Evolutionary conservation across 176 grass and related monocot species (phyloP).

Genomic region (Oryza glumipatula): DNA sequence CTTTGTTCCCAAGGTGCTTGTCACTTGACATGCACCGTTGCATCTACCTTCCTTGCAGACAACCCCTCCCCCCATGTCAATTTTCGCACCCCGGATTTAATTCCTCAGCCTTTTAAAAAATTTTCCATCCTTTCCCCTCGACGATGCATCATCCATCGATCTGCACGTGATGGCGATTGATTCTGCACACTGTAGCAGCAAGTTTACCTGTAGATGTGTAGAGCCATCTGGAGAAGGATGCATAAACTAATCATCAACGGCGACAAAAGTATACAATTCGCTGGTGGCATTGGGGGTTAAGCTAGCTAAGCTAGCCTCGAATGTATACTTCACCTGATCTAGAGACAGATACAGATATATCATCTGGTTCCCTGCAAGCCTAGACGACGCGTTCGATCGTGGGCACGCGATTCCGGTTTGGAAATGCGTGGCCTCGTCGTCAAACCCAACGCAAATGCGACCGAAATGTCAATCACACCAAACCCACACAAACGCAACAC

Average conservation of each 20-base stretch:
- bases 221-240: slow-evolving; percentile 18
- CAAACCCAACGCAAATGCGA: slow-evolving; percentile 3
- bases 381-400: not conserved
- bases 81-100: not conserved
- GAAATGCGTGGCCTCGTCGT: slow-evolving; percentile 20
- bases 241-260: slow-evolving; percentile 33
- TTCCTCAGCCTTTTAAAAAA: not conserved
- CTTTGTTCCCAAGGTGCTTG: slow-evolving; percentile 60
- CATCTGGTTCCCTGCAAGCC: slow-evolving; percentile 12
- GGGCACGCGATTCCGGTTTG: not conserved
- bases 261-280: not conserved
- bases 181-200: not conserved
- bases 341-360: not conserved
- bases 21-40: slow-evolving; percentile 39
- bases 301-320: not conserved
- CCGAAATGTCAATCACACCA: slow-evolving; percentile 48
- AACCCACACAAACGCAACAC: not conserved
- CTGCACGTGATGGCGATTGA: slow-evolving; percentile 44
- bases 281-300: slow-evolving; percentile 3
- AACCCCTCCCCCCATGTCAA: slow-evolving; percentile 3
- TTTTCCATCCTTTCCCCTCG: slow-evolving; percentile 17
- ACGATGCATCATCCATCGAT: slow-evolving; percentile 7
- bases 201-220: slow-evolving; percentile 26
- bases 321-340: slow-evolving; percentile 12
- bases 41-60: slow-evolving; percentile 54